Evolutionary conservation across 2,329 filamentous ascomycete genomes (phyloP), one percentile per base, ranked within the genome.

Genomic region (Chaetoscypha palmicola): DNA sequence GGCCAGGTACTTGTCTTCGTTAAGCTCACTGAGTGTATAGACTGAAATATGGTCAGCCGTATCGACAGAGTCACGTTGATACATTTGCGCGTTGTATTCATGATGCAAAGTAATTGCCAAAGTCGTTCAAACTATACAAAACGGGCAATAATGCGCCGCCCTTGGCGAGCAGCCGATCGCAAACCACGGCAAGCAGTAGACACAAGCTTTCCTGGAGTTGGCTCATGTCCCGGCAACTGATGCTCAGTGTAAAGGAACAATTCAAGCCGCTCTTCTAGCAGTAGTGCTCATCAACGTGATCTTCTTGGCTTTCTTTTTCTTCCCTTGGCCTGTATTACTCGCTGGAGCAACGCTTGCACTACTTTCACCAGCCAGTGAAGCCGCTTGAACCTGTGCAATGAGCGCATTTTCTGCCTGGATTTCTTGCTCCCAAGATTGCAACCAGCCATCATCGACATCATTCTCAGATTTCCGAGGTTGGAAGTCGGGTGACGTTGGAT

Each of bases 401-500:
- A 81, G 58, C 55, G 76, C 64, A 41, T 76, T 70, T 43, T 76
- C 69, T 1, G 77, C 73, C 11, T 79, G 69, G 12, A 94, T 62
- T 45, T 95, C 78, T 45, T 83, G 81, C 57, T 94, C 86, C 82
- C 82, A 86, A 1, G 82, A 87, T 55, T 86, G 81, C 12, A 91
- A 68, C 90, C 90, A 96, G 0, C 90, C 91, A 61, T 96, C 90
- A 49, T 89, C 79, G 2, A 64, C 66, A 34, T 58, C 53, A 17
- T 47, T 46, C 20, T 54, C 48, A 5, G 36, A 19, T 14, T 43
- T 34, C 10, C 49, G 47, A 61, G 61, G 65, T 64, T 21, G 66
- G 21, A 79, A 57, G 9, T 76, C 73, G 2, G 81, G 78, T 3
- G 78, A 81, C 1, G 67, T 67, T 0, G 79, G 68, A 2, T 69